phyloP scores from a whole-genome alignment of 352 stramenopile genomes.

The Nothophytophthora sp. region DNA sequence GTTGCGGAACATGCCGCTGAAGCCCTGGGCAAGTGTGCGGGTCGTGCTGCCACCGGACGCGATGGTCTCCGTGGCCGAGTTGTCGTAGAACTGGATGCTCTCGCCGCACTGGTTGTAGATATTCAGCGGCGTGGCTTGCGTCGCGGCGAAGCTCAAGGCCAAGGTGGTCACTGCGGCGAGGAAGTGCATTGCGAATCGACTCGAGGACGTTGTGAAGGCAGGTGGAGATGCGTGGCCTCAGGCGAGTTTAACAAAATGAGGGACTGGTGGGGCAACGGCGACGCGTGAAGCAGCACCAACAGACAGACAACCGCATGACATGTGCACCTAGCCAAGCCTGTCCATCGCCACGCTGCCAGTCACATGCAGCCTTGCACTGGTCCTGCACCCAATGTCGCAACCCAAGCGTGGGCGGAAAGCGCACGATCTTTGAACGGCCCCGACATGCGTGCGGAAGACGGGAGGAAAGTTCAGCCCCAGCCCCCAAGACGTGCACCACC shows the following conservation, averaged over 20 bases:
- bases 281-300: conserved; percentile 1
- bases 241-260: conserved; percentile 17
- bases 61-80: conserved; percentile 42
- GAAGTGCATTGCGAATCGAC: conserved; percentile 21
- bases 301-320: conserved; percentile 2
- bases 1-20: conserved; percentile 68
- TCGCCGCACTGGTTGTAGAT: conserved; percentile 58
- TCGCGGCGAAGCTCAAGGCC: conserved; percentile 16
- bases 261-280: neutral
- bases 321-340: no score
- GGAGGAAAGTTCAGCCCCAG: conserved; percentile 21
- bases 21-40: conserved; percentile 45
- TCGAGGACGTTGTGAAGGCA: neutral
- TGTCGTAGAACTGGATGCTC: conserved; percentile 50
- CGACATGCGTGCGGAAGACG: conserved; percentile 21
- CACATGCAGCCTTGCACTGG: conserved; percentile 11
- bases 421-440: conserved; percentile 27
- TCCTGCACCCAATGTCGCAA: conserved; percentile 20
- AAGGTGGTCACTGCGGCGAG: conserved; percentile 16
- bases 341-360: neutral
- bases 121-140: conserved; percentile 26
- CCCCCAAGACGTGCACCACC: no score
- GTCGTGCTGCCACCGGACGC: conserved; percentile 27
- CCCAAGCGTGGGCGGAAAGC: conserved; percentile 4
- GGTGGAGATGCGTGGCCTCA: neutral